Base-by-base conservation (phyloP, 768 basidiomycete species). In the Leccinum broughii region DNA sequence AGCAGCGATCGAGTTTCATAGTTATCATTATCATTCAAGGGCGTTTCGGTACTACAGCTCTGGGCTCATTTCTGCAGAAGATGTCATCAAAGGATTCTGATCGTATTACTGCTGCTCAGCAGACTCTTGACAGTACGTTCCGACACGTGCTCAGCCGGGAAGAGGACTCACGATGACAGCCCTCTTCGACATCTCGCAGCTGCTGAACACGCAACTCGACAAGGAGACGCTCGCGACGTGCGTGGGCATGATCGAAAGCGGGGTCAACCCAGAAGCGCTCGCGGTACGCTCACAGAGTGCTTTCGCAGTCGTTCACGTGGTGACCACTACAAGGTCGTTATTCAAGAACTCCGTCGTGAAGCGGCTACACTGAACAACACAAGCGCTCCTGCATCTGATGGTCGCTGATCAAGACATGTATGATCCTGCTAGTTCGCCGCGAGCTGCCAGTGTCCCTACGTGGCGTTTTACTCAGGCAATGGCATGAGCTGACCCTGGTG, bases 141-240 rank as follows among this genome's bases (percentile, higher is more conserved):
- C 22, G 32, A 26, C 46, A 32, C 7, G 13, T 17, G 54, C 62
- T 20, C 64, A 46, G 35, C n/a, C 7, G 22, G 5, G 41, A 57
- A 34, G 28, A 50, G 20, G 37, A 63, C 62, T 59, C 59, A 64
- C 62, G 52, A 57, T 54, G 41, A 32, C 64, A 96, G 94, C 90
- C 63, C 80, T 96, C 26, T 83, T 87, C 68, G 93, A 95, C 61
- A 90, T 96, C 57, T 93, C 94, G 20, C 92, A 94, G 75, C 76
- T 95, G 51, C 76, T 96, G 54, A 90, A 94, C 63, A 95, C 94
- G 0, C 85, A 88, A 59, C 81, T 96, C 46, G 93, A 95, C 77
- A 92, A 90, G 68, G 90, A 93, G 70, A 92, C 92, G 3, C 83
- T 96, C n/a, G 92, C 90, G 37, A 94, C 90, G 26, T 96, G 94